These are phyloP conservation scores for Nectriaceae sp. DNA, from an alignment of 2,329 filamentous ascomycete genomes.

Conservation along the genomic window DNA sequence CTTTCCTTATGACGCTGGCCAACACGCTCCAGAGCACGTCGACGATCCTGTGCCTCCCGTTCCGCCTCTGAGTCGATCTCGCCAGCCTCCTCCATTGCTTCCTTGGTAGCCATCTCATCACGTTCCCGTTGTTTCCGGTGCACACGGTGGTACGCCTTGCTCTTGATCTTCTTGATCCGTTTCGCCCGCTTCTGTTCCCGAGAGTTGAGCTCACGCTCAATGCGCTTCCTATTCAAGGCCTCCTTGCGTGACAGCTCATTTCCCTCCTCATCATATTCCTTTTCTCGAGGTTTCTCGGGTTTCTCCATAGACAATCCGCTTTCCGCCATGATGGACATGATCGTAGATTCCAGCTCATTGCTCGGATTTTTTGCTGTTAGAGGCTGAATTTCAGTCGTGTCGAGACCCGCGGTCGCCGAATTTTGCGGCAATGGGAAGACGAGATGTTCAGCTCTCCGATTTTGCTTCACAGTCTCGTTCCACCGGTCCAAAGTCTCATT, in stretches of 20 bases:
- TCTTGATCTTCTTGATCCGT: conserved; percentile 98
- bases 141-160: conserved; percentile 88
- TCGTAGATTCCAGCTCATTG: conserved; percentile 82
- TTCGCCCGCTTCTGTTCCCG: conserved; percentile 86
- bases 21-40: conserved; percentile 81
- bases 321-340: conserved; percentile 86
- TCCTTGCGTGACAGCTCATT: conserved; percentile 73
- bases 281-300: conserved; percentile 51
- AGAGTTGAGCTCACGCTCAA: conserved; percentile 81
- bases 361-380: conserved; percentile 63
- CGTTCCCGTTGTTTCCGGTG: conserved; percentile 74
- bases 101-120: conserved; percentile 53
- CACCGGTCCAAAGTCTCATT: conserved; percentile 89
- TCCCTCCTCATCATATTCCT: conserved; percentile 68
- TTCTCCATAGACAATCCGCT: conserved; percentile 69
- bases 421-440: conserved; percentile 82
- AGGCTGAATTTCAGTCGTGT: conserved; percentile 65
- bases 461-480: conserved; percentile 94
- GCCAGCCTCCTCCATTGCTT: conserved; percentile 57
- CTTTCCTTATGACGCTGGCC: conserved; percentile 83
- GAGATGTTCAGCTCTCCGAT: conserved; percentile 87
- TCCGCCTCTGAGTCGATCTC: conserved; percentile 67
- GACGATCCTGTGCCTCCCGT: conserved; percentile 67
- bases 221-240: conserved; percentile 72
- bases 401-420: conserved; percentile 60